These are phyloP conservation scores for Wickerhamomyces hampshirensis DNA, from an alignment of 805 yeast genomes.

Conservation along the genomic window DNA sequence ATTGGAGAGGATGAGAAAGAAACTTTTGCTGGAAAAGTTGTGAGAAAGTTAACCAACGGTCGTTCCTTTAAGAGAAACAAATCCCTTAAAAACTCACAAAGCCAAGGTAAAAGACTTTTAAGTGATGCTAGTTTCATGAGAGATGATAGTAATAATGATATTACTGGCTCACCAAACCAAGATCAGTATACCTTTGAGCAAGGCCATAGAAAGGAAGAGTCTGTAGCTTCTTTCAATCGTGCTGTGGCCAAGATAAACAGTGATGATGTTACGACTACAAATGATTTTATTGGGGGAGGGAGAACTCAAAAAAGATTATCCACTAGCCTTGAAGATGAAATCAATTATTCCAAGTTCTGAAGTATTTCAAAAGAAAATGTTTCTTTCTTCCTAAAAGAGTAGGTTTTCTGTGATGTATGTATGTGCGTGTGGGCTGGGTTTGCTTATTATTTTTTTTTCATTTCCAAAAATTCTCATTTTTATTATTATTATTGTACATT, in stretches of 20 bases:
- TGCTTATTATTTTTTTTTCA: neutral
- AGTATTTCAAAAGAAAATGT: neutral
- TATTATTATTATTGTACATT: no score
- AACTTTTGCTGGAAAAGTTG: conserved; percentile 39
- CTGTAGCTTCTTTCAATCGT: conserved; percentile 18
- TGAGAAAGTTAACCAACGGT: conserved; percentile 36
- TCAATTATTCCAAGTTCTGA: conserved; percentile 11
- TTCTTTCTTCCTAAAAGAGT: no score
- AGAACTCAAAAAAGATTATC: neutral
- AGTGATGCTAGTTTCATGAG: conserved; percentile 7
- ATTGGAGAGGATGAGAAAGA: conserved; percentile 31
- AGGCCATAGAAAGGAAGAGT: conserved; percentile 14
- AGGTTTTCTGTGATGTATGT: no score
- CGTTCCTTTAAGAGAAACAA: conserved; percentile 18
- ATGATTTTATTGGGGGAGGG: conserved; percentile 18
- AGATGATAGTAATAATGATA: conserved; percentile 1
- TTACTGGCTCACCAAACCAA: neutral
- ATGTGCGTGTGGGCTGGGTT: neutral
- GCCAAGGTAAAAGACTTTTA: conserved; percentile 12
- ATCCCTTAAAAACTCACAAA: conserved; percentile 2
- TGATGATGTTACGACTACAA: conserved; percentile 14
- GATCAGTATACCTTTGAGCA: conserved; percentile 9
- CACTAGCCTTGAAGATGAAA: conserved; percentile 1
- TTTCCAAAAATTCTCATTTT: no score
- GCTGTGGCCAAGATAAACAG: conserved; percentile 6